Base-by-base conservation (phyloP, 345 rosid species). In the Luvunga scandens region DNA sequence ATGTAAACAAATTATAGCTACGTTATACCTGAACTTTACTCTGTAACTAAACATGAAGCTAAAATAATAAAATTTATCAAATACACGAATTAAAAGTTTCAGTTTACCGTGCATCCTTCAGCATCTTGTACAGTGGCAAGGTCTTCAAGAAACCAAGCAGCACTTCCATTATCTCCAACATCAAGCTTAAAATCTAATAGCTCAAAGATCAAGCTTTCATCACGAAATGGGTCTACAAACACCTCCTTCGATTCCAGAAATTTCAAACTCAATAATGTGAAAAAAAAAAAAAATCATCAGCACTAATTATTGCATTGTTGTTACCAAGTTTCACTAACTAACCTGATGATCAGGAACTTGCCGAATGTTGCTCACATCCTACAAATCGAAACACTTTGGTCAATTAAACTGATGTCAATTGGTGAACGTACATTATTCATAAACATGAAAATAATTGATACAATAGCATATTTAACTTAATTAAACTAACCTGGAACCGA, bases 181-280 rank as follows among this genome's bases (percentile, higher is more conserved):
- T 86, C 87, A 62, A 79, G 83, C 87, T 95, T 93, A 74, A 84
- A 85, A 67, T 95, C 98, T 60, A 93, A 60, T 6, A 93, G 86
- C 93, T 95, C 98, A 72, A 91, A 85, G 39, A 90, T 80, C 86
- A 95, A 93, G 89, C 98, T 95, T 84, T 93, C 94, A 64, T 95
- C 95, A 7, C 97, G 91, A 2, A 90, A 78, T 68, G 92, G 97
- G 83, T 93, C 98, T 79, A 78, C 92, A 84, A 89, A 91, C 21
- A 85, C 95, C 86, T 94, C 98, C 97, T 94, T 53, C 45, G 45
- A 77, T 74, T 63, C 61, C 80, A 82, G 53, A 45, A 69, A 33
- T 60, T 65, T 61, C 7, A 30, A 22, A 81, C 57, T 19, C 28
- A 71, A 77, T 25, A 42, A 39, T 4, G 31, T 39, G 13, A 25